These are phyloP conservation scores for Leucocoprinus sp. DNA, from an alignment of 768 basidiomycete genomes.

Conservation along the genomic window DNA sequence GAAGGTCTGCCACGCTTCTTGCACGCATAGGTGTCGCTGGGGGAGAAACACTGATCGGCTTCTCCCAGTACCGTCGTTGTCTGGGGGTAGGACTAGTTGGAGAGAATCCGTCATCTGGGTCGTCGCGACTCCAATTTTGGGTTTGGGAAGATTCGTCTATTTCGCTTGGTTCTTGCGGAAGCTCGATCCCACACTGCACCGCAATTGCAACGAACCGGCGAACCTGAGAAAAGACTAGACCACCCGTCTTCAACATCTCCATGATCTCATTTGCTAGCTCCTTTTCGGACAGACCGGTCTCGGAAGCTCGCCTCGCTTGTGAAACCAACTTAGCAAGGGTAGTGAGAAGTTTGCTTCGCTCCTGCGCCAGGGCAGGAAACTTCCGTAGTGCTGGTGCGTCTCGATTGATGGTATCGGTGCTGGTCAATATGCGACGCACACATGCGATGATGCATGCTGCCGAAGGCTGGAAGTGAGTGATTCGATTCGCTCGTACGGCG, in stretches of 20 bases:
- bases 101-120: conserved; percentile 18
- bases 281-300: conserved; percentile 37
- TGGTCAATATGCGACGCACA: conserved; percentile 78
- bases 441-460: conserved; percentile 93
- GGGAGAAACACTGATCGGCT: conserved; percentile 8
- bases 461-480: conserved; percentile 85
- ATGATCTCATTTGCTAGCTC: conserved; percentile 51
- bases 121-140: conserved; percentile 13
- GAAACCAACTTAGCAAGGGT: conserved; percentile 77
- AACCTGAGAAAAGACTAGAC: conserved; percentile 75
- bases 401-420: conserved; percentile 76
- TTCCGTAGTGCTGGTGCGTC: conserved; percentile 67
- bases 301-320: conserved; percentile 64
- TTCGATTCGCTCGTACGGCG: conserved; percentile 70
- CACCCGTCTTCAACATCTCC: conserved; percentile 72
- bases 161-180: conserved; percentile 42
- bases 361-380: conserved; percentile 59
- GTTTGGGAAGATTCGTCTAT: conserved; percentile 21
- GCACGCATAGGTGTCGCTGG: conserved; percentile 9
- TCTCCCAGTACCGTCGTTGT: conserved; percentile 22
- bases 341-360: conserved; percentile 76
- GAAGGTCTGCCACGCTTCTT: conserved; percentile 13
- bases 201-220: conserved; percentile 72
- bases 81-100: conserved; percentile 29
- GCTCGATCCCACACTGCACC: conserved; percentile 63